Conservation (phyloP, 441 rosid species). For the Euphorbia celastroides region DNA sequence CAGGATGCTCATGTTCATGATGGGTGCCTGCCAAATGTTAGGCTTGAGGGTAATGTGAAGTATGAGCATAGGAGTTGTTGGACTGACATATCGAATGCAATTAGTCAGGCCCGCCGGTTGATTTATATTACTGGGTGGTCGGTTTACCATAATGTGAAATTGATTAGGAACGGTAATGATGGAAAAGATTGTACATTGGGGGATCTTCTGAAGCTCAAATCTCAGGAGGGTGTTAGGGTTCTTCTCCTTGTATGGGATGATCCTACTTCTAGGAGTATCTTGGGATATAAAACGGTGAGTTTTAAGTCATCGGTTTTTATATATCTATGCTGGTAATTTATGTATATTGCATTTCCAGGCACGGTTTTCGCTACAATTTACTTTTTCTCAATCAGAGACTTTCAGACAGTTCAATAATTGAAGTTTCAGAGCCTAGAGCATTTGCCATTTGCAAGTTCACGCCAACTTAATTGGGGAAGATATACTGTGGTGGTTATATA, state of each 20-base stretch:
- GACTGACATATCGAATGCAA: conserved; percentile 75
- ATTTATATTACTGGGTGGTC: conserved; percentile 97
- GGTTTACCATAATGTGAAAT: conserved; percentile 65
- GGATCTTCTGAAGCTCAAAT: conserved; percentile 72
- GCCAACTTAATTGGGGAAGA: not conserved
- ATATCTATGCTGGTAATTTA: conserved; percentile 5
- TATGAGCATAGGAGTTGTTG: conserved; percentile 85
- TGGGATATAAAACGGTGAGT: conserved; percentile 72
- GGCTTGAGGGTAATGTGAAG: conserved; percentile 50
- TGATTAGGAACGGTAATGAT: conserved; percentile 51
- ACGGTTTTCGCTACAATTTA: not conserved
- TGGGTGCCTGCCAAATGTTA: conserved; percentile 58
- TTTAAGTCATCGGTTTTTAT: not conserved
- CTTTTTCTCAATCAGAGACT: conserved; percentile 3
- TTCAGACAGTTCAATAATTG: conserved; percentile 16
- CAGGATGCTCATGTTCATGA: conserved; percentile 95
- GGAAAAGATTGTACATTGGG: conserved; percentile 53
- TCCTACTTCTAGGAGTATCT: conserved; percentile 81
- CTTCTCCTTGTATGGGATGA: conserved; percentile 98
- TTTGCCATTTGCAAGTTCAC: conserved; percentile 14
- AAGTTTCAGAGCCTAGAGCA: conserved; percentile 18
- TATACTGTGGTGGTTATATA: not conserved
- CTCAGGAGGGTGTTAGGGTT: conserved; percentile 95
- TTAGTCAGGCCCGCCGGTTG: conserved; percentile 68
- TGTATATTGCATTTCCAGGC: conserved; percentile 8